A percentile compares a stretch with the other conserved stretches of the same genome.
phyloP scores from a whole-genome alignment of 768 basidiomycete genomes.

The Cubamyces sp. region DNA sequence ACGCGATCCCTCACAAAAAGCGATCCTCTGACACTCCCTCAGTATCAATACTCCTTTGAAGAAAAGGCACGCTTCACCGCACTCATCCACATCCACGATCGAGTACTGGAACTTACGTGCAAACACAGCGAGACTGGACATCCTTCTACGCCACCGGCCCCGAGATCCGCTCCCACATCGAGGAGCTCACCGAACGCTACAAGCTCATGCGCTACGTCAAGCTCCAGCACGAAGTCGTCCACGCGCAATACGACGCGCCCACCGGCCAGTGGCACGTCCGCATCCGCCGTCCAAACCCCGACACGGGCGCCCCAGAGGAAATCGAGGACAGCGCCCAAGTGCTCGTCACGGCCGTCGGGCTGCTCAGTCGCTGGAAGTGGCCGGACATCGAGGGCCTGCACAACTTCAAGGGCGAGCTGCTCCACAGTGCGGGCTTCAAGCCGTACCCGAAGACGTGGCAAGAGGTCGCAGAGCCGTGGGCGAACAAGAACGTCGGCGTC shows the following conservation, averaged over 20 bases:
- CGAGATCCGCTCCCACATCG: slow-evolving; percentile 61
- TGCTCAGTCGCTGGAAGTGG: slow-evolving; percentile 65
- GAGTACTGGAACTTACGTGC: too few species aligned
- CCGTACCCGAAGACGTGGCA: slow-evolving; percentile 42
- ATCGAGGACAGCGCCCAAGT: slow-evolving; percentile 60
- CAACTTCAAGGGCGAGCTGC: slow-evolving; percentile 56
- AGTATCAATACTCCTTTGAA: slow-evolving; percentile 66
- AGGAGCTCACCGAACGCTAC: slow-evolving; percentile 58
- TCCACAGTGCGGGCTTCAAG: slow-evolving; percentile 70
- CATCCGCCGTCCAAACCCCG: slow-evolving; percentile 36
- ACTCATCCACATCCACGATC: too few species aligned
- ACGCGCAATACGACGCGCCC: slow-evolving; percentile 53
- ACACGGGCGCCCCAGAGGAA: slow-evolving; percentile 29
- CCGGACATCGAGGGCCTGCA: slow-evolving; percentile 64
- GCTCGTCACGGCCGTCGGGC: slow-evolving; percentile 57
- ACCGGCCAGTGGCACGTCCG: slow-evolving; percentile 60
- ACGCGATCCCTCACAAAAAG: not conserved
- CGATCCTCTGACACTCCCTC: slow-evolving; percentile 1
- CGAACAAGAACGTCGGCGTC: slow-evolving; percentile 56
- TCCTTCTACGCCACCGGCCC: slow-evolving; percentile 60
- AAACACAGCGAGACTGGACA: slow-evolving; percentile 57
- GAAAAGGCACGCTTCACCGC: slow-evolving; percentile 41
- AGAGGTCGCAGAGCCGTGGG: slow-evolving; percentile 52
- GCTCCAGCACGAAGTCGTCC: slow-evolving; percentile 56
- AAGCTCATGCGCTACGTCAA: slow-evolving; percentile 56